Conservation (phyloP, 1,139 yeast genomes). For the Yamadazyma jaroonii region DNA sequence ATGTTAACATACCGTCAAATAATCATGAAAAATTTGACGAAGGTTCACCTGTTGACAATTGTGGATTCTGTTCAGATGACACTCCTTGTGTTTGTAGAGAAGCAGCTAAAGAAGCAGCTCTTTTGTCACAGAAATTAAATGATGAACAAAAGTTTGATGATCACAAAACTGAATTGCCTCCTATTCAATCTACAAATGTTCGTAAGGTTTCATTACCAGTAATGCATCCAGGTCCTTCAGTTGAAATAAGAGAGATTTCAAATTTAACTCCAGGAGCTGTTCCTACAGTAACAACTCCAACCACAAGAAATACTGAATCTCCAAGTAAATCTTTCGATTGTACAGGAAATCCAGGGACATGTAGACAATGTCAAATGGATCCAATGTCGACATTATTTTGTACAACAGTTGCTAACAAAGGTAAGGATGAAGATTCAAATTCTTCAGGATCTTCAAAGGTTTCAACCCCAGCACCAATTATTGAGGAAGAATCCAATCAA, state of each 20-base stretch:
- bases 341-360: conserved; percentile 86
- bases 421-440: conserved; percentile 33
- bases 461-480: conserved; percentile 1
- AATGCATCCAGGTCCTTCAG: conserved; percentile 66
- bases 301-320: conserved; percentile 17
- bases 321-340: conserved; percentile 44
- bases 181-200: conserved; percentile 27
- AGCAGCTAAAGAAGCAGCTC: conserved; percentile 62
- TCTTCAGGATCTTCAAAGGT: conserved; percentile 9
- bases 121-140: conserved; percentile 26
- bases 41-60: conserved; percentile 64
- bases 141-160: conserved; percentile 11
- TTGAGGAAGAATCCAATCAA: conserved; percentile 1
- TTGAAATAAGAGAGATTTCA: conserved; percentile 46
- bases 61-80: conserved; percentile 92
- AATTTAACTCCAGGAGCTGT: conserved; percentile 44
- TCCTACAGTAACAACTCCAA: conserved; percentile 32
- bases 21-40: conserved; percentile 25
- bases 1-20: not conserved
- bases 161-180: conserved; percentile 33
- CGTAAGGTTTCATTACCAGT: conserved; percentile 50
- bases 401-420: conserved; percentile 71
- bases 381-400: conserved; percentile 90
- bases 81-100: conserved; percentile 92
- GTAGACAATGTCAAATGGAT: conserved; percentile 78